Evolutionary conservation across 163 green algal species (phyloP).

Genomic region (Trebouxiophyceae sp.): DNA sequence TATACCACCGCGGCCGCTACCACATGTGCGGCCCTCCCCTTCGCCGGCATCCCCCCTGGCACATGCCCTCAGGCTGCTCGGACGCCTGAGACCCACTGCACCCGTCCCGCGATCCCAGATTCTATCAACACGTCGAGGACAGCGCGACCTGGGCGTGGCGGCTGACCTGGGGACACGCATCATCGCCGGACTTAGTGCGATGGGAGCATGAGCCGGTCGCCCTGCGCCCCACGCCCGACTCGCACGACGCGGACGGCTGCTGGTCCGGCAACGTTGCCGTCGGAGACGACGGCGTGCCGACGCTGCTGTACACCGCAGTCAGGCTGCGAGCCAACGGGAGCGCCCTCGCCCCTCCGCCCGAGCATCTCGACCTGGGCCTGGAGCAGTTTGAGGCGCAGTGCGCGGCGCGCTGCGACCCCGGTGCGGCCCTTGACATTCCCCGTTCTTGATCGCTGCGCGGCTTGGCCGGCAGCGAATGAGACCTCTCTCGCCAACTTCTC

Average conservation of each 20-base stretch:
- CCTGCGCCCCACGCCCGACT: constrained; percentile 40
- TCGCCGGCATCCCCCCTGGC: not conserved
- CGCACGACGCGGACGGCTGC: constrained; percentile 17
- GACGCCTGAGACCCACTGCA: not conserved
- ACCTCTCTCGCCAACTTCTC: no score
- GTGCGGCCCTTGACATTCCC: constrained; percentile 10
- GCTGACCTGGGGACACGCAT: constrained; percentile 60
- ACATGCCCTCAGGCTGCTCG: not conserved
- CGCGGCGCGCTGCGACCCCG: constrained; percentile 25
- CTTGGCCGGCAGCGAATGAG: no score
- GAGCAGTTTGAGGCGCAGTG: constrained; percentile 38
- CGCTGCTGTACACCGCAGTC: constrained; percentile 59
- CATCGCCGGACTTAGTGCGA: constrained; percentile 47
- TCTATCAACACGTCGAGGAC: constrained; percentile 56
- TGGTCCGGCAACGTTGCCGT: constrained; percentile 22
- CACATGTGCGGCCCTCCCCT: constrained; percentile 1
- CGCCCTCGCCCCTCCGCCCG: constrained; percentile 10
- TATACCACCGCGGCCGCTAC: not conserved
- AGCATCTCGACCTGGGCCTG: constrained; percentile 29
- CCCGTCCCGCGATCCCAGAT: constrained; percentile 38
- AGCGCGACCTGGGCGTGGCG: constrained; percentile 60
- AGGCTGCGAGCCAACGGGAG: constrained; percentile 7
- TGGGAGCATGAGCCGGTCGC: constrained; percentile 58
- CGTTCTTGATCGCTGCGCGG: no score
- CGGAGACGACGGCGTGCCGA: constrained; percentile 36